Percentiles rank a stretch among this genome's conserved stretches.
Conservation (phyloP, 2,329 filamentous ascomycete species). For the Westerdykella ornata region DNA sequence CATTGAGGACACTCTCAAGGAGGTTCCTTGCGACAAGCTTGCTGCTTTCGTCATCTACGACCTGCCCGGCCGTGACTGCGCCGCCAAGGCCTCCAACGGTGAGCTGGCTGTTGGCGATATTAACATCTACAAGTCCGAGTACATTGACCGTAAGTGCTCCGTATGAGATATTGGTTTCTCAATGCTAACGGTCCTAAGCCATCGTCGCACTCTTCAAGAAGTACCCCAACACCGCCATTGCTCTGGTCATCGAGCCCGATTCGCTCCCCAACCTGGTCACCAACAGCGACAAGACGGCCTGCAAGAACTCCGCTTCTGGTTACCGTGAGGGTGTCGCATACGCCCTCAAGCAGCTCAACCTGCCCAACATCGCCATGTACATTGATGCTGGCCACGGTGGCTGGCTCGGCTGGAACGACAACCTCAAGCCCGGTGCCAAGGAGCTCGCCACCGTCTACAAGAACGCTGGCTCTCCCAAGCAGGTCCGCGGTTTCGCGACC, state of each 20-base stretch:
- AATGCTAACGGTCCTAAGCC: conserved; percentile 17
- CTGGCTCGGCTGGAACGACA: conserved; percentile 60
- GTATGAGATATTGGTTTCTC: too few species aligned
- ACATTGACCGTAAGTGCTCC: conserved; percentile 44
- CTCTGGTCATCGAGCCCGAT: conserved; percentile 52
- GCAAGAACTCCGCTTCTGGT: conserved; percentile 50
- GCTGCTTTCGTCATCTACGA: conserved; percentile 58
- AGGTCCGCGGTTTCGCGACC: conserved; percentile 49
- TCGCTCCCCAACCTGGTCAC: conserved; percentile 59
- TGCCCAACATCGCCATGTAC: conserved; percentile 59
- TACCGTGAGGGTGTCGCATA: conserved; percentile 56
- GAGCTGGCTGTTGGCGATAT: conserved; percentile 53
- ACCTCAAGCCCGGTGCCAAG: conserved; percentile 49
- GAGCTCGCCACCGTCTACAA: conserved; percentile 47
- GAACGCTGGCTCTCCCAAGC: conserved; percentile 43
- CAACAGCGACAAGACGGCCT: conserved; percentile 50
- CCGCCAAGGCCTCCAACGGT: conserved; percentile 59
- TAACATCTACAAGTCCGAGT: conserved; percentile 46
- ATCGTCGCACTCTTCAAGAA: conserved; percentile 51
- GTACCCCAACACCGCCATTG: conserved; percentile 43
- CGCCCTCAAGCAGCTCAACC: conserved; percentile 52
- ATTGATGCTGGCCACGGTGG: conserved; percentile 59
- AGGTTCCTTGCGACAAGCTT: conserved; percentile 44
- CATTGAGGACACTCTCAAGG: conserved; percentile 46
- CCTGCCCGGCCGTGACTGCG: conserved; percentile 59